Evolutionary conservation across 176 grass and related monocot species (phyloP), one percentile per base, ranked within the genome.

Genomic region (Hordeum marinum): DNA sequence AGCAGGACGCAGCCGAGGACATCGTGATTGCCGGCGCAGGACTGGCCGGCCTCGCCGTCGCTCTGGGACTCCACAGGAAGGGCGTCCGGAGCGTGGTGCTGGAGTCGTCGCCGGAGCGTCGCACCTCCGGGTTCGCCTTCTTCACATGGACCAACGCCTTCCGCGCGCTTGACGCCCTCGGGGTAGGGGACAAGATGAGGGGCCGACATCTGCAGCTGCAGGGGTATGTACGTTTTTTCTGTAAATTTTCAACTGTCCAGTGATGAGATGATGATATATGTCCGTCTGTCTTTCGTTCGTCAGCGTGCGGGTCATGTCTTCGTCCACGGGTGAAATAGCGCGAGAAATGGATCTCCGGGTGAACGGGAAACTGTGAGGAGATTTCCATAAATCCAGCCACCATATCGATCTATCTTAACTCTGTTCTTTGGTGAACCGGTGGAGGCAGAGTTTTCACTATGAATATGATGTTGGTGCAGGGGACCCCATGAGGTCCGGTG

Each of bases 41-140:
- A 9, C 70, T 73, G 70, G 70, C 70, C 7, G 70, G 70, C 41
- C 70, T 73, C 70, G 41, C 70, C 41, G 70, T 73, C 23, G 70
- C 70, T 14, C 41, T 73, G 13, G 70, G 70, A 25, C 70, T 73
- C 3, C 70, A 76, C 76, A 82, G 91, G 84, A 63, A 76, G 66
- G 91, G 91, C 66, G 36, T 93, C 0, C 77, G 86, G 34, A 80
- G 91, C 77, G 13, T 93, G 46, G 88, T 93, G 58, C 67, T 93
- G 70, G 91, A 93, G 69, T 93, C 91, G 11, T 90, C 82, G 43
- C 60, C 70, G 41, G 77, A 60, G 10, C 69, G 87, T 8, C 68
- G 91, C 41, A 32, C 91, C 8, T 61, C 85, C 11, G 85, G 91
- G 25, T 90, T 83, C 35, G 88, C 70, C 11, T 27, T 93, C 25